phyloP scores from a whole-genome alignment of 345 rosid species.

The Passiflora organensis region DNA sequence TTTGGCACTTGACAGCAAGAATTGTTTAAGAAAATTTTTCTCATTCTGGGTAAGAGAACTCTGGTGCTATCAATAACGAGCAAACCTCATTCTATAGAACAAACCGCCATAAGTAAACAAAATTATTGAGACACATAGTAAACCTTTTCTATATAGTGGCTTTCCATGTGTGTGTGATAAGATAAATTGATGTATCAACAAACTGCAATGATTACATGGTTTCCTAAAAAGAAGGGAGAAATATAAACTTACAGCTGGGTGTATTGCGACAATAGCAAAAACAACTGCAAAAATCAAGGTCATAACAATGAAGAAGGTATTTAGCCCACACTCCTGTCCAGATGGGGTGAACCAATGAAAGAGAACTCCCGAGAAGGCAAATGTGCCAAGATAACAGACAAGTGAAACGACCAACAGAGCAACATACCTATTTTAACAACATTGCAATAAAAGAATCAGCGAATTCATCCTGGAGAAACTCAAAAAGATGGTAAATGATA shows the following conservation, averaged over 20 bases:
- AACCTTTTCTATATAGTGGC: neutral
- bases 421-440: constrained; percentile 50
- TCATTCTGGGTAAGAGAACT: too few species aligned
- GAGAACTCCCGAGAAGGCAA: constrained; percentile 92
- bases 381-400: constrained; percentile 73
- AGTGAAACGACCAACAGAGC: constrained; percentile 81
- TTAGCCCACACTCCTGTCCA: constrained; percentile 94
- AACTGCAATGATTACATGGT: neutral
- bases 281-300: constrained; percentile 59
- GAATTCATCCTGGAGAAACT: constrained; percentile 1
- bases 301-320: constrained; percentile 77
- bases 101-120: too few species aligned
- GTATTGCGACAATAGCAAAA: constrained; percentile 80
- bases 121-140: too few species aligned
- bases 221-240: constrained; percentile 6
- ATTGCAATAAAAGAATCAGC: neutral
- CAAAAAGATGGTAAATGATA: constrained; percentile 5
- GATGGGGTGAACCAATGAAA: constrained; percentile 97
- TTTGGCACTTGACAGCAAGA: too few species aligned
- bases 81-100: too few species aligned
- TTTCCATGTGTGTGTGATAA: neutral
- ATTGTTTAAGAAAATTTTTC: too few species aligned
- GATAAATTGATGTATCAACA: neutral
- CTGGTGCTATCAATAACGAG: too few species aligned
- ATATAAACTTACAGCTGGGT: constrained; percentile 75